These are phyloP conservation scores for Chaetothyriales sp. DNA, from an alignment of 2,329 filamentous ascomycete species.

Conservation along the genomic window DNA sequence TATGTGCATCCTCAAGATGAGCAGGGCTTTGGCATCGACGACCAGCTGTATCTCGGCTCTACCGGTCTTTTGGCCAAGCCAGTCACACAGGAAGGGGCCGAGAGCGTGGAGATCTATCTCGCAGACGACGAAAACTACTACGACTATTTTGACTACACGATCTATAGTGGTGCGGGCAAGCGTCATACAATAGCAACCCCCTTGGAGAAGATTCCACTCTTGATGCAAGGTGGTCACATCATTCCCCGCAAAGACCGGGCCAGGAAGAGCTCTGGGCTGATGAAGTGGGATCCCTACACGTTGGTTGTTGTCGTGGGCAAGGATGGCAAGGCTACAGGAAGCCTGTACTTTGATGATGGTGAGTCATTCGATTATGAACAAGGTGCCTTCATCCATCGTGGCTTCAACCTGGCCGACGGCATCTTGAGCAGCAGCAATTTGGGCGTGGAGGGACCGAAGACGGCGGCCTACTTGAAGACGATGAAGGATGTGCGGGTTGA, in stretches of 20 bases:
- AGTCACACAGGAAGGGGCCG: constrained; percentile 60
- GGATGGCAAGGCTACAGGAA: constrained; percentile 58
- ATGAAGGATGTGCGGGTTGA: constrained; percentile 70
- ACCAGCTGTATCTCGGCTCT: constrained; percentile 80
- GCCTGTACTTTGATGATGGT: constrained; percentile 83
- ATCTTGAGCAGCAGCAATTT: constrained; percentile 57
- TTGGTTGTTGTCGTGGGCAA: constrained; percentile 61
- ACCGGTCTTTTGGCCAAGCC: constrained; percentile 90
- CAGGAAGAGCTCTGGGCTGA: constrained; percentile 68
- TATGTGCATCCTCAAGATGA: constrained; percentile 82
- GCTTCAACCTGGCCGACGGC: constrained; percentile 50
- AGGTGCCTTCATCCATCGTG: constrained; percentile 76
- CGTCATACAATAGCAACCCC: constrained; percentile 57
- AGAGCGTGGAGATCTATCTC: constrained; percentile 65
- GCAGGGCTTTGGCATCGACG: constrained; percentile 71
- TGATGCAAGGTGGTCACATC: constrained; percentile 88
- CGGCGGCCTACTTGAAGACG: constrained; percentile 58
- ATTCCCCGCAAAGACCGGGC: constrained; percentile 80
- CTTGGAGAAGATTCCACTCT: constrained; percentile 69
- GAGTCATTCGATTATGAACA: constrained; percentile 78
- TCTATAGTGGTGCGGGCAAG: constrained; percentile 58
- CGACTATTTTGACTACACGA: constrained; percentile 81
- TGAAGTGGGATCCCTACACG: constrained; percentile 92
- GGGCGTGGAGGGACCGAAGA: constrained; percentile 44
- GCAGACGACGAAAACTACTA: constrained; percentile 83